phyloP scores from a whole-genome alignment of 371 early-diverging fungal genomes.

The Syncephalastrum contaminatum region DNA sequence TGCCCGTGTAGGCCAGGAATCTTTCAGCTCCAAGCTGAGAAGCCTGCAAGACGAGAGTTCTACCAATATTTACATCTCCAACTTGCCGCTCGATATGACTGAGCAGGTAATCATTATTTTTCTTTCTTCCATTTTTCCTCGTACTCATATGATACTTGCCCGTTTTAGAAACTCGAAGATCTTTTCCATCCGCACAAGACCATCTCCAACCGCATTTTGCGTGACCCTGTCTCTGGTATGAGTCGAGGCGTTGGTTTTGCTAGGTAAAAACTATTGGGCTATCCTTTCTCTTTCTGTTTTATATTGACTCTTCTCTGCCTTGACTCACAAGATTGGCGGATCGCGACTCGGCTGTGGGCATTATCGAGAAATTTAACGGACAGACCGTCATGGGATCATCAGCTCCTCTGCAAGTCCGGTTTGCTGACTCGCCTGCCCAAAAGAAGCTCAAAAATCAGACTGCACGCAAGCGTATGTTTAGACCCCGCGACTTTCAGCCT shows the following conservation, averaged over 20 bases:
- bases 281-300: no score
- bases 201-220: slow-evolving; percentile 71
- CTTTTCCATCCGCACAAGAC: slow-evolving; percentile 67
- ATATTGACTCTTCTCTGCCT: no score
- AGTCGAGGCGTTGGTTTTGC: slow-evolving; percentile 85
- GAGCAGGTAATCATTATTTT: slow-evolving; percentile 54
- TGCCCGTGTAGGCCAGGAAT: slow-evolving; percentile 77
- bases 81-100: slow-evolving; percentile 70
- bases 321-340: slow-evolving; percentile 66
- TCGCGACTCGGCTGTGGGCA: slow-evolving; percentile 62
- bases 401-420: slow-evolving; percentile 76
- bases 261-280: slow-evolving; percentile 33
- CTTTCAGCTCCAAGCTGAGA: slow-evolving; percentile 74
- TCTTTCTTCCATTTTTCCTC: not conserved
- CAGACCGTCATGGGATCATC: slow-evolving; percentile 59
- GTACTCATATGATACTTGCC: slow-evolving; percentile 1
- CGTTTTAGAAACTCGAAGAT: slow-evolving; percentile 57
- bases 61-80: slow-evolving; percentile 84
- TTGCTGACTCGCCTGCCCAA: slow-evolving; percentile 80
- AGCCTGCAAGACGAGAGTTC: slow-evolving; percentile 76
- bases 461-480: slow-evolving; percentile 23
- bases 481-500: slow-evolving; percentile 36
- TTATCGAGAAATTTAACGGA: slow-evolving; percentile 72
- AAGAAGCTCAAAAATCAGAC: slow-evolving; percentile 67
- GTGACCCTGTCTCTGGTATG: slow-evolving; percentile 56